phyloP scores from a whole-genome alignment of 2,329 filamentous ascomycete species.

The Fusarium pseudonygamai region DNA sequence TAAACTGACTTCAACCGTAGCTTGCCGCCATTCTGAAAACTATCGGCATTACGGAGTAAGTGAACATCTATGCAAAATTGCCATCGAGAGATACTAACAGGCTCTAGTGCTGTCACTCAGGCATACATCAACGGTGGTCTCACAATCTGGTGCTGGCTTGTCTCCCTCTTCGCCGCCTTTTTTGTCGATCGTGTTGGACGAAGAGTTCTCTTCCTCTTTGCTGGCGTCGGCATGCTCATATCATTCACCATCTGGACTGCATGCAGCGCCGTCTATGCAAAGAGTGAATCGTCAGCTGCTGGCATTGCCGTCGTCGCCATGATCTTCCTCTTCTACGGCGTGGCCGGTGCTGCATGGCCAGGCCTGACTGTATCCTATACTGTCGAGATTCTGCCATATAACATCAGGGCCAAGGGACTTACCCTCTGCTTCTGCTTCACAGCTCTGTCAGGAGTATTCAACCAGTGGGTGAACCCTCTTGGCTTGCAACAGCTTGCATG shows the following conservation, averaged over 20 bases:
- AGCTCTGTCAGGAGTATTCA: conserved; percentile 36
- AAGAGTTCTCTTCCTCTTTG: conserved; percentile 36
- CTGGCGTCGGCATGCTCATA: conserved; percentile 37
- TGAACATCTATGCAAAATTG: fast-evolving
- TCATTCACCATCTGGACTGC: conserved; percentile 39
- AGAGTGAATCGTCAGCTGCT: conserved; percentile 25
- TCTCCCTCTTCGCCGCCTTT: conserved; percentile 37
- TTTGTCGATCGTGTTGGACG: conserved; percentile 40
- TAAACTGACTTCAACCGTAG: neutral
- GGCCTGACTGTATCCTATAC: conserved; percentile 40
- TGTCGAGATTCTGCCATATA: conserved; percentile 38
- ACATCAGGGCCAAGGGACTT: conserved; percentile 39
- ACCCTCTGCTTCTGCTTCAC: conserved; percentile 40
- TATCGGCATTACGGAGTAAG: conserved; percentile 40
- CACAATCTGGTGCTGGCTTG: conserved; percentile 40
- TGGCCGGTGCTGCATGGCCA: conserved; percentile 38
- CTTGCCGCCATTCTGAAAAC: conserved; percentile 35
- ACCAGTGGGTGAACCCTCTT: conserved; percentile 40
- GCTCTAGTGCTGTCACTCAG: conserved; percentile 26
- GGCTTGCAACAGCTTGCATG: conserved; percentile 35
- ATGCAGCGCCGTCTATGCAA: conserved; percentile 38
- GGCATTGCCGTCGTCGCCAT: conserved; percentile 39
- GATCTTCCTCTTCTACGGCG: conserved; percentile 42
- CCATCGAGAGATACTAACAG: neutral
- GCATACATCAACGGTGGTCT: conserved; percentile 40